Conservation (phyloP, 2,329 filamentous ascomycete genomes). For the Pseudocercospora musae region DNA sequence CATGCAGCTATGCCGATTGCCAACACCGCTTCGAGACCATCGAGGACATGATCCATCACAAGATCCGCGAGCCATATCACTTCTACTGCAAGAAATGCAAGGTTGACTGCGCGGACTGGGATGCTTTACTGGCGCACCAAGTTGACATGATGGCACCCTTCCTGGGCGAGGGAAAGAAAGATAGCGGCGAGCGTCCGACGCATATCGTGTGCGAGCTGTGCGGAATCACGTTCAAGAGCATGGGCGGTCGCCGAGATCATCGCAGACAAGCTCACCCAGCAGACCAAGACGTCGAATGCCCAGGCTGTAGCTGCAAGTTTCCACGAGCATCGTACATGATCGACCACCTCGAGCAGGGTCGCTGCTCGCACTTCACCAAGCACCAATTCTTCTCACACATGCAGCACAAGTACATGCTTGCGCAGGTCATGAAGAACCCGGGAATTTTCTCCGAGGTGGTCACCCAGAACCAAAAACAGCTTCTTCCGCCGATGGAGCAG, state of each 20-base stretch:
- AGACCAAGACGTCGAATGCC: constrained; percentile 51
- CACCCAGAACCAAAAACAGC: neutral
- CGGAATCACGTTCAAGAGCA: constrained; percentile 54
- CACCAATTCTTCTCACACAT: constrained; percentile 48
- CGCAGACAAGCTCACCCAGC: constrained; percentile 45
- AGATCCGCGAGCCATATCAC: constrained; percentile 43
- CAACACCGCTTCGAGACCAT: constrained; percentile 43
- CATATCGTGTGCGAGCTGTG: constrained; percentile 58
- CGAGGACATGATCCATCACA: constrained; percentile 52
- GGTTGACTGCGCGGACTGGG: constrained; percentile 34
- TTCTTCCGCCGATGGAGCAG: constrained; percentile 1
- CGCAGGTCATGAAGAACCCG: constrained; percentile 33
- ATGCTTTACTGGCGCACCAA: constrained; percentile 34
- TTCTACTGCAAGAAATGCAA: constrained; percentile 47
- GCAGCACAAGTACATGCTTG: constrained; percentile 50
- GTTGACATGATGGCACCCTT: constrained; percentile 34
- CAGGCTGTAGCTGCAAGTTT: constrained; percentile 52
- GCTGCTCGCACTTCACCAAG: constrained; percentile 46
- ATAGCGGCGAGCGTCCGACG: constrained; percentile 28
- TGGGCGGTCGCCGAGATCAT: constrained; percentile 51
- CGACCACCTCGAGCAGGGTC: constrained; percentile 53
- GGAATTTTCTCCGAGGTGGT: constrained; percentile 25
- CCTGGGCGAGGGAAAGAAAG: constrained; percentile 20
- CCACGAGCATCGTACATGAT: constrained; percentile 49
- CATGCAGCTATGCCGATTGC: constrained; percentile 49